A percentile compares a stretch with the other conserved stretches of the same genome.
Evolutionary conservation across 1,284 basidiomycete genomes (phyloP).

Genomic region (Ustilago nuda): DNA sequence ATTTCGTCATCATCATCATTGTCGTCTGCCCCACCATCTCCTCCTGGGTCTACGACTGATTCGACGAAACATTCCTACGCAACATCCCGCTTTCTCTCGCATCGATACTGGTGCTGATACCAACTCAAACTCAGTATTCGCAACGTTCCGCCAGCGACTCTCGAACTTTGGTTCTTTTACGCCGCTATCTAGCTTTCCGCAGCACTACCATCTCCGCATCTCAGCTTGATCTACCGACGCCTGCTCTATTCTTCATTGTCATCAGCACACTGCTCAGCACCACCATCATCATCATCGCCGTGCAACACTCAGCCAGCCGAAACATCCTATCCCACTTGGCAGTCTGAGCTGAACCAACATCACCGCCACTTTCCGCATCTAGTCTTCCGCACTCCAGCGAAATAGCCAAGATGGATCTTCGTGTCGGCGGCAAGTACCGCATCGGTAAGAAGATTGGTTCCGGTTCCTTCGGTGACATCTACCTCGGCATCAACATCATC

Average conservation of each 20-base stretch:
- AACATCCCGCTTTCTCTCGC: constrained; percentile 1
- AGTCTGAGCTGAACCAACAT: constrained; percentile 9
- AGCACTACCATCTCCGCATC: constrained; percentile 2
- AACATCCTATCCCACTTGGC: neutral
- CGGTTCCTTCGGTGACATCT: constrained; percentile 99
- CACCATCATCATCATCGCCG: constrained; percentile 1
- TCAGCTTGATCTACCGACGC: constrained; percentile 16
- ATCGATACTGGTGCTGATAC: neutral
- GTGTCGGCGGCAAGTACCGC: constrained; percentile 93
- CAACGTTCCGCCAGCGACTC: neutral
- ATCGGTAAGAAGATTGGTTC: constrained; percentile 99
- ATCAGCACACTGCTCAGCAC: constrained; percentile 10
- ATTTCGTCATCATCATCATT: constrained; percentile 19
- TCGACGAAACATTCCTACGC: constrained; percentile 14
- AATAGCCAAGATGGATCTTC: constrained; percentile 79
- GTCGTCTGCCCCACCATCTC: neutral
- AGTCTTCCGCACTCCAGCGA: constrained; percentile 4
- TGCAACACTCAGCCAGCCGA: constrained; percentile 5
- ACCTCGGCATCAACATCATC: constrained; percentile 99
- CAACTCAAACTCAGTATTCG: neutral
- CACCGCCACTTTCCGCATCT: constrained; percentile 3
- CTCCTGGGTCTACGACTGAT: constrained; percentile 23
- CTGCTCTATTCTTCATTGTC: constrained; percentile 25
- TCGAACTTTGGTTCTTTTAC: constrained; percentile 2
- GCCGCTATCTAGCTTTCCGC: constrained; percentile 6